Evolutionary conservation across 495 filamentous ascomycete species (phyloP), one percentile per base, ranked within the genome.

Genomic region (Choiromyces venosus): DNA sequence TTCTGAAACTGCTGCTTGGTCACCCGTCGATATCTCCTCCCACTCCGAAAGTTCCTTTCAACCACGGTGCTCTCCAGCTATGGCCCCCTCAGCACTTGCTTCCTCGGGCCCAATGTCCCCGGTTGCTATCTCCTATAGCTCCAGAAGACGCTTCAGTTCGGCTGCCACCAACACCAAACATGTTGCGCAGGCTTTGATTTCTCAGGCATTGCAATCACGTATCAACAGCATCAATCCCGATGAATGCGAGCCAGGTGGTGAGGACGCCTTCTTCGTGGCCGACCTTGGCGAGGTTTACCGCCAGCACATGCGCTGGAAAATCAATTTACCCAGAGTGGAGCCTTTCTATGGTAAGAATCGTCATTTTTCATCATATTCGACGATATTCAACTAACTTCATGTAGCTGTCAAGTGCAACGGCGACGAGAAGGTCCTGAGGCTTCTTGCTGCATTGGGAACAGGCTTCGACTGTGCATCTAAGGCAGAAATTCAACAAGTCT

Each of bases 391-490:
- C 83, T 85, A 77, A 86, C 71, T 65, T 75, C 21, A 33, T 21
- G 71, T 66, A 97, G 94, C 95, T 74, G 93, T 99, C 85, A 99
- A 99, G 84, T 98, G 95, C 83, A 98, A 99, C 86, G 93, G 93
- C 16, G 95, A 98, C 83, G 88, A 90, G 3, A 91, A 92, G 83
- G 89, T 99, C 65, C 84, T 99, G 73, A 89, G 91, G 79, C 90
- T 98, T 69, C 89, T 99, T 80, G 89, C 92, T 75, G 87, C 88
- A 72, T 87, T 97, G 68, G 95, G 93, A 76, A 94, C 93, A 73
- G 95, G 96, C 73, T 99, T 99, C 83, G 95, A 99, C 84, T 99
- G 95, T 83, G 95, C 95, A 70, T 98, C 96, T 81, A 97, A 97
- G 87, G 85, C 88, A 69, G 95, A 99, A 85, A 97, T 99, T 78